A percentile compares a stretch with the other conserved stretches of the same genome.
phyloP scores from a whole-genome alignment of 768 basidiomycete genomes.

The Russula virescens region DNA sequence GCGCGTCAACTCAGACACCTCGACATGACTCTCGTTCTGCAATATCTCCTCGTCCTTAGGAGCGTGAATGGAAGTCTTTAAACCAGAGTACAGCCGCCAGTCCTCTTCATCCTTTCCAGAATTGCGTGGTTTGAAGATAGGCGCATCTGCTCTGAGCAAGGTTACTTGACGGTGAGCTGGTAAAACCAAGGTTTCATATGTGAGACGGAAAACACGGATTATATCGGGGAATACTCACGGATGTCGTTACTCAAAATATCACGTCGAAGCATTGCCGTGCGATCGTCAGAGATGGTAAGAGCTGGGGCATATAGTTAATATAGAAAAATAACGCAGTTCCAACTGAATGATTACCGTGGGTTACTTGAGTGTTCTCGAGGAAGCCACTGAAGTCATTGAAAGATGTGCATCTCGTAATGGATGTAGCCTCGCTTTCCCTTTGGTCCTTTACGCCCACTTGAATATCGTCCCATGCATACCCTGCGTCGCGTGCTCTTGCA shows the following conservation, averaged over 20 bases:
- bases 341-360: not conserved
- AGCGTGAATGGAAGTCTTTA: slow-evolving; percentile 9
- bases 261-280: not conserved
- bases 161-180: not conserved
- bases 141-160: slow-evolving; percentile 3
- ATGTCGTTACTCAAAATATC: not conserved
- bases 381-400: not conserved
- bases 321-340: not conserved
- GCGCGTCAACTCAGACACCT: not conserved
- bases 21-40: not conserved
- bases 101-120: not conserved
- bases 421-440: not conserved
- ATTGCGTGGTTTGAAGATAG: slow-evolving; percentile 6
- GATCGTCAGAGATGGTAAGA: not conserved
- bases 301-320: slow-evolving; percentile 1
- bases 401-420: not conserved
- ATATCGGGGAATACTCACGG: not conserved
- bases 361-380: not conserved
- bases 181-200: not conserved
- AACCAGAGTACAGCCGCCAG: not conserved
- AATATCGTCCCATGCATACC: slow-evolving; percentile 13
- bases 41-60: not conserved
- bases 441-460: not conserved
- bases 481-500: not conserved
- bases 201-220: not conserved